Evolutionary conservation across 345 rosid genomes (phyloP).

Genomic region (Kandelia obovata): DNA sequence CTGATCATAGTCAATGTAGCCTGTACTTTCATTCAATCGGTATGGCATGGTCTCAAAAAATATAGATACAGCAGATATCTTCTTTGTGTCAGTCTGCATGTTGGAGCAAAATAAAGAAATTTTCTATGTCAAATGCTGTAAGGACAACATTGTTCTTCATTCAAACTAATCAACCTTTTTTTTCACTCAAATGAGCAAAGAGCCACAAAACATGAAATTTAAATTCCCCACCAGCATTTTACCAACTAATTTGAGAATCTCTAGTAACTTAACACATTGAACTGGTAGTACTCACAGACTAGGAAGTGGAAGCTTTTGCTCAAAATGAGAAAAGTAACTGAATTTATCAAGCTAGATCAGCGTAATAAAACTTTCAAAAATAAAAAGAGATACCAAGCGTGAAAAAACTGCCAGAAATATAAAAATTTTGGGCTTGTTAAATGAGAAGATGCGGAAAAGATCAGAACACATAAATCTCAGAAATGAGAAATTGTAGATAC

Average conservation of each 20-base stretch:
- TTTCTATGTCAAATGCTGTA: slow-evolving; percentile 1
- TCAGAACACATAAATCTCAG: not conserved
- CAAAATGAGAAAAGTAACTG: not conserved
- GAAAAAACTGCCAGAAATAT: no score
- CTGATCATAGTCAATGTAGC: slow-evolving; percentile 94
- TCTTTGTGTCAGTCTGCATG: slow-evolving; percentile 86
- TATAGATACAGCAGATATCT: slow-evolving; percentile 93
- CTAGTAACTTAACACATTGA: not conserved
- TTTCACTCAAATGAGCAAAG: not conserved
- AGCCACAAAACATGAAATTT: not conserved
- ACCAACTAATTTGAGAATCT: no score
- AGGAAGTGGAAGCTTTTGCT: not conserved
- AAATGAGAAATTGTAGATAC: slow-evolving; percentile 32
- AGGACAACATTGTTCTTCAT: not conserved
- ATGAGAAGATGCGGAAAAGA: not conserved
- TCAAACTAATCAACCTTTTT: no score
- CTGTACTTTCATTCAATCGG: slow-evolving; percentile 83
- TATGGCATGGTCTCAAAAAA: slow-evolving; percentile 98
- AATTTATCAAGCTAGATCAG: not conserved
- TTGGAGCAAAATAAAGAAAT: slow-evolving; percentile 11
- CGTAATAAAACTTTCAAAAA: no score
- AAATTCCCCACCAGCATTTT: not conserved
- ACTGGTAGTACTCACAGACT: not conserved
- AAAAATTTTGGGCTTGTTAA: not conserved
- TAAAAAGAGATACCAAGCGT: no score